phyloP scores from a whole-genome alignment of 1,284 basidiomycete species.

The Stygiomarasmius scandens region DNA sequence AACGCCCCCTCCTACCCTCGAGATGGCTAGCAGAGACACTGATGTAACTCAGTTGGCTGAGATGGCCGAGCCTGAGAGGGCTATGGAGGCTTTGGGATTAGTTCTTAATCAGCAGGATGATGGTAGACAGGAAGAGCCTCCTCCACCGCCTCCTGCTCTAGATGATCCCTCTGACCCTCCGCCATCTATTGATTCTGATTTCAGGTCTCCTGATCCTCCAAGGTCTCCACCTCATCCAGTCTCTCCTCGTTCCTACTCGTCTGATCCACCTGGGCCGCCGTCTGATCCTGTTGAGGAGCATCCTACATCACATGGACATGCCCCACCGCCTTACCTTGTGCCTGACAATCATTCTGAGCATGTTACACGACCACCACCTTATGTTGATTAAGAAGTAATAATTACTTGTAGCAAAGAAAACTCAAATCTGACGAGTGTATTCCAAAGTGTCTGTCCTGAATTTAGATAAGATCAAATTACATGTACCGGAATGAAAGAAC shows the following conservation, averaged over 20 bases:
- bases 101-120: constrained; percentile 54
- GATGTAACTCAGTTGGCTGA: constrained; percentile 67
- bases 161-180: constrained; percentile 86
- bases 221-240: constrained; percentile 36
- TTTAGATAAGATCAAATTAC: constrained; percentile 15
- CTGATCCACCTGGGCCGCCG: constrained; percentile 29
- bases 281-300: constrained; percentile 32
- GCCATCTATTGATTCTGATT: constrained; percentile 79
- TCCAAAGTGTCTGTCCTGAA: background rate
- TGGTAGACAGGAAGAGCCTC: constrained; percentile 45
- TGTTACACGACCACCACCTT: constrained; percentile 57
- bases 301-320: constrained; percentile 43
- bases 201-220: constrained; percentile 54
- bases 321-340: constrained; percentile 66
- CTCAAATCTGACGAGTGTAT: constrained; percentile 2
- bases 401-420: background rate
- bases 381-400: constrained; percentile 44
- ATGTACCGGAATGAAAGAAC: constrained; percentile 13
- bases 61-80: constrained; percentile 52
- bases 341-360: constrained; percentile 48
- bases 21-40: constrained; percentile 68
- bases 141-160: constrained; percentile 78
- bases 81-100: constrained; percentile 61
- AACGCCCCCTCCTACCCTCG: constrained; percentile 71
- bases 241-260: constrained; percentile 33